Conservation (phyloP, 2,329 filamentous ascomycete species). For the Coccinonectria pachysandricola region DNA sequence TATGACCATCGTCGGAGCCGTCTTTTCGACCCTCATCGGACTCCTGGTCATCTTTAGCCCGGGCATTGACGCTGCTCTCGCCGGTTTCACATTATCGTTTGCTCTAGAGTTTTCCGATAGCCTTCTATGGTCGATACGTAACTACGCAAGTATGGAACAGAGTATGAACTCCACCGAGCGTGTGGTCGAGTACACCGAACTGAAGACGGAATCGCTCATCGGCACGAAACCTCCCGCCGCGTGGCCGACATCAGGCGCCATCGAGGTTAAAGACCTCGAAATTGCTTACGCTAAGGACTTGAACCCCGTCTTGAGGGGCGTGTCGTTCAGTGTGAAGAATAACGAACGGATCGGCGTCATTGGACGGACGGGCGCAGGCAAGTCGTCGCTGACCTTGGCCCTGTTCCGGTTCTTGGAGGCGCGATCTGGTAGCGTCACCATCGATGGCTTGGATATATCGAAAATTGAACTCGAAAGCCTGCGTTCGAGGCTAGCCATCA, state of each 20-base stretch:
- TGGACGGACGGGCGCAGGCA: slow-evolving; percentile 68
- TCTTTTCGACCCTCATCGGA: slow-evolving; percentile 58
- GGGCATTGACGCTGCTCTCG: slow-evolving; percentile 56
- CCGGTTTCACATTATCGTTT: slow-evolving; percentile 67
- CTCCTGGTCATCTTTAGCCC: slow-evolving; percentile 51
- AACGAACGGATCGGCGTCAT: slow-evolving; percentile 68
- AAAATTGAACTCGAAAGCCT: slow-evolving; percentile 60
- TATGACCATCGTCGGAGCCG: slow-evolving; percentile 57
- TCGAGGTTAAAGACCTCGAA: slow-evolving; percentile 65
- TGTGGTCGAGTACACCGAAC: slow-evolving; percentile 62
- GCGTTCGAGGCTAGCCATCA: slow-evolving; percentile 66
- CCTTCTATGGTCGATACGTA: slow-evolving; percentile 55
- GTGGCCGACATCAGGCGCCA: slow-evolving; percentile 64
- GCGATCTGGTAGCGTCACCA: slow-evolving; percentile 51
- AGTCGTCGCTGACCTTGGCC: slow-evolving; percentile 64
- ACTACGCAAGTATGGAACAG: slow-evolving; percentile 62
- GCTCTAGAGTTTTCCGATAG: slow-evolving; percentile 56
- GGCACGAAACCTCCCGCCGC: slow-evolving; percentile 53
- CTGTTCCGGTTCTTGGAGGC: slow-evolving; percentile 71
- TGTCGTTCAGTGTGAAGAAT: slow-evolving; percentile 55
- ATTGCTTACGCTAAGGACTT: slow-evolving; percentile 63
- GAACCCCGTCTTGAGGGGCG: slow-evolving; percentile 57
- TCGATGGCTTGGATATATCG: slow-evolving; percentile 67
- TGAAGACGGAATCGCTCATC: slow-evolving; percentile 55
- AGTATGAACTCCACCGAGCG: slow-evolving; percentile 73